phyloP scores from a whole-genome alignment of 805 yeast species.

The Metschnikowia lochheadii region DNA sequence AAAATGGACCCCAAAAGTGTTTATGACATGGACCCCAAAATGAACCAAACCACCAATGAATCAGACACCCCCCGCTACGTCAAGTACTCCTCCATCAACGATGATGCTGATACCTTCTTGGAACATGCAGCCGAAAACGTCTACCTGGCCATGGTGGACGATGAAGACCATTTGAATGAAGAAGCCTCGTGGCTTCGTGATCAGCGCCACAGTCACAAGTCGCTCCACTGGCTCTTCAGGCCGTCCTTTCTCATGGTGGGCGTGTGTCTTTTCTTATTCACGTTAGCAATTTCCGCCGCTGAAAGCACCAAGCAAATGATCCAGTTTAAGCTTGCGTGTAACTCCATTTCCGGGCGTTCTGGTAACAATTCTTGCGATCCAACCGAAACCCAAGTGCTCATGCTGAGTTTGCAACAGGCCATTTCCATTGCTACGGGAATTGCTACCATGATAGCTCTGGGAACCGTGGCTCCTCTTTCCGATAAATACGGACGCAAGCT shows the following conservation, averaged over 20 bases:
- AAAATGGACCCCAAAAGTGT: not conserved
- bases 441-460: slow-evolving; percentile 49
- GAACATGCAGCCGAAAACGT: slow-evolving; percentile 33
- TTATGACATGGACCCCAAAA: not conserved
- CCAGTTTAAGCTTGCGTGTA: slow-evolving; percentile 29
- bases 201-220: slow-evolving; percentile 40
- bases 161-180: slow-evolving; percentile 31
- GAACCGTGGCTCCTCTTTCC: slow-evolving; percentile 42
- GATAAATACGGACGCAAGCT: slow-evolving; percentile 37
- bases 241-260: slow-evolving; percentile 56
- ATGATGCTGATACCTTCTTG: slow-evolving; percentile 15
- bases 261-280: slow-evolving; percentile 35
- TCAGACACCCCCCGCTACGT: not conserved
- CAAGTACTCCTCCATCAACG: slow-evolving; percentile 8
- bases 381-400: slow-evolving; percentile 30
- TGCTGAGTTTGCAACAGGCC: slow-evolving; percentile 49
- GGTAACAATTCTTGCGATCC: slow-evolving; percentile 26
- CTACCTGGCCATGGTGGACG: slow-evolving; percentile 39
- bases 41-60: not conserved
- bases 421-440: slow-evolving; percentile 39
- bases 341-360: slow-evolving; percentile 15
- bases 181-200: slow-evolving; percentile 50
- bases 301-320: slow-evolving; percentile 40
- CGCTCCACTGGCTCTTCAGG: slow-evolving; percentile 49
- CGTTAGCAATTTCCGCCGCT: slow-evolving; percentile 39